Conservation (phyloP, 1,284 basidiomycete species). For the Fomitopsis betulina region DNA sequence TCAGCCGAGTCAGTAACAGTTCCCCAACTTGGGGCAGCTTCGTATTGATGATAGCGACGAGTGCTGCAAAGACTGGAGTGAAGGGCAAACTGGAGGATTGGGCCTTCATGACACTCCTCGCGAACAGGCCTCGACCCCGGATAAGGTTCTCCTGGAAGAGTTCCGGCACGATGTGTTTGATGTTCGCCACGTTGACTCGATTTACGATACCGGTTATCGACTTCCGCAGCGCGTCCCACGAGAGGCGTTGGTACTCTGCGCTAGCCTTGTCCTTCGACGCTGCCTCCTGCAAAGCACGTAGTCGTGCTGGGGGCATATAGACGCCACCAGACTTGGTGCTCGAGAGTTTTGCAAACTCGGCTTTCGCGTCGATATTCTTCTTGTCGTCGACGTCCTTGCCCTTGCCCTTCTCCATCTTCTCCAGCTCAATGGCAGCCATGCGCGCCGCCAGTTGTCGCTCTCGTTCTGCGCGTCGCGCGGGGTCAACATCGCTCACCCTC, state of each 20-base stretch:
- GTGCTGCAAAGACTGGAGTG: slow-evolving; percentile 94
- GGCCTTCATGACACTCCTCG: slow-evolving; percentile 95
- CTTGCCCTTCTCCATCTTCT: slow-evolving; percentile 48
- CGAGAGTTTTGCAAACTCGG: slow-evolving; percentile 79
- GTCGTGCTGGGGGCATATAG: slow-evolving; percentile 92
- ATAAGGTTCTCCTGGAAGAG: slow-evolving; percentile 91
- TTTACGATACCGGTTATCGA: slow-evolving; percentile 99
- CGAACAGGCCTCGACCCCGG: slow-evolving; percentile 85
- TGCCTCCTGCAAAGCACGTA: slow-evolving; percentile 89
- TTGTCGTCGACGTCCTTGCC: slow-evolving; percentile 41
- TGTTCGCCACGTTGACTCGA: slow-evolving; percentile 94
- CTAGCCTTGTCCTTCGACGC: slow-evolving; percentile 82
- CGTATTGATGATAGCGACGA: slow-evolving; percentile 95
- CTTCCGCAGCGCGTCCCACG: slow-evolving; percentile 98
- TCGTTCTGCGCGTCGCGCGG: slow-evolving; percentile 68
- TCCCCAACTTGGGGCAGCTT: slow-evolving; percentile 97
- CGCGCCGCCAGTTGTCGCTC: slow-evolving; percentile 74
- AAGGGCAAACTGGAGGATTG: slow-evolving; percentile 96
- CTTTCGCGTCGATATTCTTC: slow-evolving; percentile 56
- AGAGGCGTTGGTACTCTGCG: slow-evolving; percentile 92
- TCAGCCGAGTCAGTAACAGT: slow-evolving; percentile 81
- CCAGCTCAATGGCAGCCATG: slow-evolving; percentile 70
- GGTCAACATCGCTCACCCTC: slow-evolving; percentile 72
- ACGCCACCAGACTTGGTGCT: slow-evolving; percentile 87
- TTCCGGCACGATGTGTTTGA: slow-evolving; percentile 96